Percentiles rank a stretch among this genome's conserved stretches.
These are phyloP conservation scores for Entophlyctis luteolus DNA, from an alignment of 192 early-diverging fungal genomes.

Conservation along the genomic window DNA sequence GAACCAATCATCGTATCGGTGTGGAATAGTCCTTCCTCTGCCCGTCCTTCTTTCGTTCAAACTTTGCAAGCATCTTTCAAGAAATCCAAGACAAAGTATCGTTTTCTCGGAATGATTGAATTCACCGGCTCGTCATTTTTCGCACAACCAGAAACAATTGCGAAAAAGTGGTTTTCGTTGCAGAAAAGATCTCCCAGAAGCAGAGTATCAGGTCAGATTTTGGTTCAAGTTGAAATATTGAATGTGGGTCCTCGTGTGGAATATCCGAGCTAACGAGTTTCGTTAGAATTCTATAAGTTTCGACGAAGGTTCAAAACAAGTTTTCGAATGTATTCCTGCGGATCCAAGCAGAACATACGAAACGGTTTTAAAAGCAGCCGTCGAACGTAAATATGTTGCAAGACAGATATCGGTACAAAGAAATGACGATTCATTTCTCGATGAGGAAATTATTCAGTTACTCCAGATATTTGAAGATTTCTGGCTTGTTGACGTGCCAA, in stretches of 20 bases:
- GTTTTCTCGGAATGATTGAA: slow-evolving; percentile 2
- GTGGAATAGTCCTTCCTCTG: slow-evolving; percentile 13
- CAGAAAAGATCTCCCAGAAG: slow-evolving; percentile 1
- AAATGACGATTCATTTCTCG: not conserved
- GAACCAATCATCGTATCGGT: slow-evolving; percentile 20
- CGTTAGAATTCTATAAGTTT: not conserved
- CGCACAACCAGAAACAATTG: not conserved
- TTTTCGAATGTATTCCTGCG: slow-evolving; percentile 7
- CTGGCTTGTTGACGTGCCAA: slow-evolving; percentile 23
- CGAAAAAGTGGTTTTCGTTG: slow-evolving; percentile 17
- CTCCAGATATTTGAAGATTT: slow-evolving; percentile 12
- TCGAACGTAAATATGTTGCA: not conserved
- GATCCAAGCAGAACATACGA: not conserved
- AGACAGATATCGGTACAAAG: not conserved
- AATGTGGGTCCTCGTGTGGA: not conserved
- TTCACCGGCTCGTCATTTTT: not conserved
- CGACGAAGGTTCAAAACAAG: not conserved
- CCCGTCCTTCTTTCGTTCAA: not conserved
- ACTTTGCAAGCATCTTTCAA: not conserved
- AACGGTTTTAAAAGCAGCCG: not conserved
- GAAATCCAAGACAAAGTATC: not conserved
- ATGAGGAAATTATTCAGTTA: not conserved
- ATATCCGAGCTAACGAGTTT: not conserved
- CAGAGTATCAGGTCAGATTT: slow-evolving; percentile 9
- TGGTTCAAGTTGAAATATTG: not conserved